phyloP scores from a whole-genome alignment of 2,329 filamentous ascomycete genomes.

The Arthrocladium fulminans region DNA sequence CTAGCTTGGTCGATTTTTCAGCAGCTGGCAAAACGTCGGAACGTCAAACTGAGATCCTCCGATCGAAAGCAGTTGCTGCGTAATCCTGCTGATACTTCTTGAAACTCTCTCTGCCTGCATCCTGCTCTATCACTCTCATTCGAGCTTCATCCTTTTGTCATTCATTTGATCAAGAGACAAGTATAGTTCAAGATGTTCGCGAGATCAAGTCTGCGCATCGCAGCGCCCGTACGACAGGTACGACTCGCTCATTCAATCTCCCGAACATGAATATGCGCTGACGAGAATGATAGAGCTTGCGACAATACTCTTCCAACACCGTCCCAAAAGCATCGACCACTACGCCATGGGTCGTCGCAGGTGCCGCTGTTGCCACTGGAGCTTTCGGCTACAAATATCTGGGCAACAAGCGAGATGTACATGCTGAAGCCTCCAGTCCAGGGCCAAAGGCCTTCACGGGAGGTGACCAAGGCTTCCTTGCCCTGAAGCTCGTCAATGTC shows the following conservation, averaged over 20 bases:
- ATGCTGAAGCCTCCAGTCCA: conserved; percentile 22
- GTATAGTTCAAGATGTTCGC: conserved; percentile 54
- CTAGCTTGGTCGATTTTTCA: not conserved
- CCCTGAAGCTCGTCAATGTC: conserved; percentile 67
- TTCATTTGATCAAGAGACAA: conserved; percentile 1
- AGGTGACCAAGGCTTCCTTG: conserved; percentile 81
- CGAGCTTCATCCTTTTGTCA: not conserved
- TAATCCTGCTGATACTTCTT: not conserved
- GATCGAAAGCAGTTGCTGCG: not conserved
- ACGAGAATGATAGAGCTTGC: conserved; percentile 44
- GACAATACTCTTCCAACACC: conserved; percentile 62
- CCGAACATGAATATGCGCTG: not conserved
- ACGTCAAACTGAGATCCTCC: not conserved
- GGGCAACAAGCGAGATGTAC: conserved; percentile 25
- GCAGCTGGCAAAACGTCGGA: not conserved
- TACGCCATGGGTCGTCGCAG: conserved; percentile 32
- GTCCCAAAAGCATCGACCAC: conserved; percentile 45
- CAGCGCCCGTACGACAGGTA: conserved; percentile 59
- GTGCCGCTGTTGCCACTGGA: conserved; percentile 50
- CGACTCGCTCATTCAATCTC: conserved; percentile 24
- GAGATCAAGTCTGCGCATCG: conserved; percentile 54
- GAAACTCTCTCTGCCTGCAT: not conserved
- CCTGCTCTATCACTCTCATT: not conserved
- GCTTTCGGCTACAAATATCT: conserved; percentile 46
- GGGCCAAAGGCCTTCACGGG: conserved; percentile 58